Percentiles rank a stretch among this genome's conserved stretches.
Conservation (phyloP, 202 grass and related monocot species). For the Cymbopogon flexuosus region DNA sequence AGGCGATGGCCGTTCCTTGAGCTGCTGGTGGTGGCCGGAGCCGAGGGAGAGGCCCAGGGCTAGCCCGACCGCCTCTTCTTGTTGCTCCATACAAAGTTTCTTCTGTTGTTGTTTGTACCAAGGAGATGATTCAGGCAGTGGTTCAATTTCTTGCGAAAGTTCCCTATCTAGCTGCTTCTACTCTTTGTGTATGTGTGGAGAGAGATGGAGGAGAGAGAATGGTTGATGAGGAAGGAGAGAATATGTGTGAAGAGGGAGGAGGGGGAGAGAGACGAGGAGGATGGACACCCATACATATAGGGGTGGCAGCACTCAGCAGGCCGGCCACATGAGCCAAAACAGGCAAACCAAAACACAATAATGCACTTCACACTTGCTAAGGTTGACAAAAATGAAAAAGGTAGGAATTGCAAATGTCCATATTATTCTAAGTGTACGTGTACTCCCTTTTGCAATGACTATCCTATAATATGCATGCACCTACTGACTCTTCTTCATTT, state of each 20-base stretch:
- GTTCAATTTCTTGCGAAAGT: no score
- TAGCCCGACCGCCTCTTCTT: conserved; percentile 25
- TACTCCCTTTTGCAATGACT: background rate
- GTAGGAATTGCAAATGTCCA: background rate
- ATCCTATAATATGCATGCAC: background rate
- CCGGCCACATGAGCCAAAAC: conserved; percentile 17
- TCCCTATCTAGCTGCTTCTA: background rate
- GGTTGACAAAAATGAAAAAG: conserved; percentile 32
- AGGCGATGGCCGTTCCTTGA: background rate
- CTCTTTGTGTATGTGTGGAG: background rate
- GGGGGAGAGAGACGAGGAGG: background rate
- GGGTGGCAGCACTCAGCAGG: background rate
- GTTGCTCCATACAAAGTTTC: conserved; percentile 27
- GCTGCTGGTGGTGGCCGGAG: background rate
- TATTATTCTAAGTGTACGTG: background rate
- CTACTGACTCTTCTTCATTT: background rate
- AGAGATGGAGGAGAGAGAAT: background rate
- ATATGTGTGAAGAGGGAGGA: background rate
- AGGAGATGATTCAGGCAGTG: background rate
- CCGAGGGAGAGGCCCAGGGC: conserved; percentile 45
- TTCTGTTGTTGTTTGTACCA: background rate
- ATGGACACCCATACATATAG: conserved; percentile 34
- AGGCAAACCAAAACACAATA: background rate
- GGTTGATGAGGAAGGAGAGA: background rate
- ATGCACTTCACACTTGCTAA: conserved; percentile 29